Evolutionary conservation across 192 early-diverging fungal genomes (phyloP), one percentile per base, ranked within the genome.

Genomic region (Rhizophagus prolifer): DNA sequence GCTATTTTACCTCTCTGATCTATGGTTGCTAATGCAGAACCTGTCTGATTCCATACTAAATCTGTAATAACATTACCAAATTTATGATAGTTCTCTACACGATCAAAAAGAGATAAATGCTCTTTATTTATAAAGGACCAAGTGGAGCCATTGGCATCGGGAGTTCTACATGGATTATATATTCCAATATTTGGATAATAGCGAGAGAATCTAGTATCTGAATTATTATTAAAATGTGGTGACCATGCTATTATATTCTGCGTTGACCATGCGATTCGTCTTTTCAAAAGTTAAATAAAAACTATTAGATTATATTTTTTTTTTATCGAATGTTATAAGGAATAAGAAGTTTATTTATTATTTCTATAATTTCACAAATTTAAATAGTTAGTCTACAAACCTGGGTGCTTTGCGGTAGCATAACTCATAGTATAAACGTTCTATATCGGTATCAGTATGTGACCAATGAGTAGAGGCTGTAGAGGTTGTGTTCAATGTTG

Each of bases 21-120:
- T 46, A 75, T 75, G 23, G 62, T 66, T 46, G 74, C 74, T 31
- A 75, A 23, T 28, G 28, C 60, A 47, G 58, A 60, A 10, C 74
- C 74, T 9, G 36, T 47, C 26, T 75, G 74, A 34, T 75, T 75
- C 54, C 58, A 75, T 38, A 65, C 62, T 47, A 75, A 10, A 66
- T 75, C 58, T 19, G 59, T 41, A 26, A 75, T 75, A 9, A 41
- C 46, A 65, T 66, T 25, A 2, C 38, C 30, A 14, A 26, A 21
- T 19, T 12, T 46, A 26, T 71, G 70, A 58, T 72, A 50, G 9
- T 66, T 25, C 46, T 65, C 74, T 54, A 58, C 25, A 58, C 46
- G 44, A 26, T 31, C 26, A 31, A 72, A 50, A 31, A 28, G 44
- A 16, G 13, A 58, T 13, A 58, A 58, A 72, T 72, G 8, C 13